A percentile compares a stretch with the other conserved stretches of the same genome.
phyloP scores from a whole-genome alignment of 2,329 filamentous ascomycete genomes.

The Leptographium galeiforme region DNA sequence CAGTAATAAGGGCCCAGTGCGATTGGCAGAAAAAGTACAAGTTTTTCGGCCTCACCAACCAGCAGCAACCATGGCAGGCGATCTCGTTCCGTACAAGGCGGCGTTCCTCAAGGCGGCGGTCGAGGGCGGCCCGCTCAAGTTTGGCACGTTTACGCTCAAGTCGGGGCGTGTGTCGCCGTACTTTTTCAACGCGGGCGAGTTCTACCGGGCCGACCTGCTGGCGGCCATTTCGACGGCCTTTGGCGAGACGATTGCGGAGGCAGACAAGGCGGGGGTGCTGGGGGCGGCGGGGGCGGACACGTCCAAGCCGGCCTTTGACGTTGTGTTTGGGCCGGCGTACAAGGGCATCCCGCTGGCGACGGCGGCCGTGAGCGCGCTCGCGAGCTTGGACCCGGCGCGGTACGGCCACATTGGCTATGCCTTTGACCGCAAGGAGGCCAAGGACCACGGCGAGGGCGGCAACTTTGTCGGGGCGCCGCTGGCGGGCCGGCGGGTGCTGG shows the following conservation, averaged over 20 bases:
- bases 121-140: slow-evolving; percentile 57
- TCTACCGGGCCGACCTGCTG: slow-evolving; percentile 70
- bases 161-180: slow-evolving; percentile 85
- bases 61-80: slow-evolving; percentile 5
- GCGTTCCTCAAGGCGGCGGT: slow-evolving; percentile 60
- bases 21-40: too few species aligned
- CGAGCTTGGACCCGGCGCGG: slow-evolving; percentile 17
- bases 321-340: slow-evolving; percentile 90
- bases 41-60: too few species aligned
- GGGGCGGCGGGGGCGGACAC: background rate
- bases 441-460: slow-evolving; percentile 90
- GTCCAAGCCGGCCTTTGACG: slow-evolving; percentile 44
- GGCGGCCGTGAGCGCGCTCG: slow-evolving; percentile 36
- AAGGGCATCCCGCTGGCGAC: slow-evolving; percentile 91
- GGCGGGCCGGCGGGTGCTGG: slow-evolving; percentile 72
- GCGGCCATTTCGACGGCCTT: slow-evolving; percentile 70
- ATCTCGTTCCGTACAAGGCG: slow-evolving; percentile 52
- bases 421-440: slow-evolving; percentile 93
- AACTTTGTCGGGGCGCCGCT: slow-evolving; percentile 80
- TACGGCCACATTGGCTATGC: slow-evolving; percentile 66
- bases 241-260: slow-evolving; percentile 43
- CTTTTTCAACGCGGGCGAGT: slow-evolving; percentile 93
- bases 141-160: slow-evolving; percentile 80
- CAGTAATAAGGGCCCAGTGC: too few species aligned
- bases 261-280: slow-evolving; percentile 8